Evolutionary conservation across 257 asterid genomes (phyloP).

Genomic region (Jacaranda mimosifolia): DNA sequence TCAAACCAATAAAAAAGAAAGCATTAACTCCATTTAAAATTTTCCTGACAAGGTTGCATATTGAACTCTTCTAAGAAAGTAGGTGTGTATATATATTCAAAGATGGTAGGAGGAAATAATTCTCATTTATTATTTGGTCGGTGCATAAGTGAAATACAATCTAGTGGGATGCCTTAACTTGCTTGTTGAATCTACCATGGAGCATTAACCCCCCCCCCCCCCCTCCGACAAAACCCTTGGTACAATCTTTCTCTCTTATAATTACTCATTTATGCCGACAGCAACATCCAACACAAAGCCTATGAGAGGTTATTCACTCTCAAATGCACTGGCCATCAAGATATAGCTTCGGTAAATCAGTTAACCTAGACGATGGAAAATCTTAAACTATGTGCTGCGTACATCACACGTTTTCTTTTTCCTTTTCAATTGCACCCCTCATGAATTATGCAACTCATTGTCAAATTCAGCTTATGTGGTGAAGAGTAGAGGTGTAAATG

Average conservation of each 20-base stretch:
- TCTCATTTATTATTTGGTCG: constrained; percentile 63
- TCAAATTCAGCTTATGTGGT: no score
- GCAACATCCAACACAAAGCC: not conserved
- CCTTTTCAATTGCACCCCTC: no score
- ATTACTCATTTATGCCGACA: constrained; percentile 10
- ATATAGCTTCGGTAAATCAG: not conserved
- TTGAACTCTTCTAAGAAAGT: constrained; percentile 43
- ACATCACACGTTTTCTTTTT: no score
- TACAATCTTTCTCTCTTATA: not conserved
- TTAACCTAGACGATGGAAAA: not conserved
- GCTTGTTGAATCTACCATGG: constrained; percentile 30
- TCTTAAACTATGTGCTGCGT: not conserved
- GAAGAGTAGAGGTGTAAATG: no score
- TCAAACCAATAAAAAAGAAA: constrained; percentile 25
- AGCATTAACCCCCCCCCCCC: no score
- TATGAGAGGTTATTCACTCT: not conserved
- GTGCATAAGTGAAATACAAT: constrained; percentile 44
- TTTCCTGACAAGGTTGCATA: constrained; percentile 35
- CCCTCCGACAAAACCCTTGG: not conserved
- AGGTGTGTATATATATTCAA: constrained; percentile 54
- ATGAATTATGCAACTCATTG: no score
- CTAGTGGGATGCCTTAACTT: constrained; percentile 31
- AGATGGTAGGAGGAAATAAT: constrained; percentile 47
- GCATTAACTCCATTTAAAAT: constrained; percentile 41
- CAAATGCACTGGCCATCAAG: not conserved